phyloP scores from a whole-genome alignment of 2,329 filamentous ascomycete genomes.

The Hirsutella rhossiliensis region DNA sequence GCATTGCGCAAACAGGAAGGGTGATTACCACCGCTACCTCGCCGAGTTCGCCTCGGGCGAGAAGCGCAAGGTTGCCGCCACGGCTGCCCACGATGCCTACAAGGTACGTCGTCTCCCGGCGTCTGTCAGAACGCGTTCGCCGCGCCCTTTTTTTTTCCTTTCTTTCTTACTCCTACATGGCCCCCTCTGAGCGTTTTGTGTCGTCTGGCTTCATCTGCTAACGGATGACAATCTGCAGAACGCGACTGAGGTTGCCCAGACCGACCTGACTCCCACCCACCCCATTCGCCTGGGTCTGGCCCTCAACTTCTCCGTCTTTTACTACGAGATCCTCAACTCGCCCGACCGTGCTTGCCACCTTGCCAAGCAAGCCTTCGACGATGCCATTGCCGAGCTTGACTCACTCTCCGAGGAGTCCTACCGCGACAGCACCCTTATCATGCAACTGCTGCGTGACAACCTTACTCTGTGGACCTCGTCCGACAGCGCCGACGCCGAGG shows the following conservation, averaged over 20 bases:
- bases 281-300: slow-evolving; percentile 95
- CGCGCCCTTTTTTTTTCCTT: background rate
- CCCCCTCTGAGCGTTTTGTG: too few relatives aligned
- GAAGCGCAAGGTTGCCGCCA: slow-evolving; percentile 82
- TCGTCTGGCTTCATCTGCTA: slow-evolving; percentile 5
- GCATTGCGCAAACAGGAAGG: slow-evolving; percentile 55
- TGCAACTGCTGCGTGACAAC: slow-evolving; percentile 98
- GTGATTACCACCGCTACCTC: slow-evolving; percentile 92
- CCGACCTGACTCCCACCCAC: slow-evolving; percentile 92
- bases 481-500: slow-evolving; percentile 70
- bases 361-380: slow-evolving; percentile 97
- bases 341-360: slow-evolving; percentile 96
- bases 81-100: slow-evolving; percentile 87
- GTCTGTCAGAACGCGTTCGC: background rate
- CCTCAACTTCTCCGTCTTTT: slow-evolving; percentile 98
- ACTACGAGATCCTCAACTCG: slow-evolving; percentile 98
- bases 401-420: slow-evolving; percentile 96
- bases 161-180: too few relatives aligned
- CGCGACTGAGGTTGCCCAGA: slow-evolving; percentile 96
- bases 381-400: slow-evolving; percentile 97
- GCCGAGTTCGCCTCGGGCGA: slow-evolving; percentile 88
- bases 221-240: slow-evolving; percentile 40
- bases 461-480: slow-evolving; percentile 96
- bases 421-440: slow-evolving; percentile 97
- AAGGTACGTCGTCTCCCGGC: slow-evolving; percentile 53